Evolutionary conservation across 805 yeast species (phyloP), one percentile per base, ranked within the genome.

Genomic region (Jamesozyma piceae): DNA sequence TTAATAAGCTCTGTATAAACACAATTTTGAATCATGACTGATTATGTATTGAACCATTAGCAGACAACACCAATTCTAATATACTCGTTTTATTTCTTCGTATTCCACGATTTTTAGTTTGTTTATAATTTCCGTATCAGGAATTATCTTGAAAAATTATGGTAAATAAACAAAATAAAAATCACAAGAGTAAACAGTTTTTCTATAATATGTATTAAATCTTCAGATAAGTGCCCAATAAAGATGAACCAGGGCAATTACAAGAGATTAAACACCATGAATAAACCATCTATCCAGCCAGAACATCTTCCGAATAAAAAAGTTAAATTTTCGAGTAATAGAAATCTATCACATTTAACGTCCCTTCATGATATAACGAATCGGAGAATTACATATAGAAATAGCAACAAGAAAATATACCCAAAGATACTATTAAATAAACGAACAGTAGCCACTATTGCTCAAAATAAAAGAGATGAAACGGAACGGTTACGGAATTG

Each of bases 341-440:
- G 33, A 30, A 30, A 30, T 14, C 13, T 11, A 24, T 24, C 11
- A 11, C 28, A 24, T 8, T 24, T 11, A 24, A 24, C 33, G 15
- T 24, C 20, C 9, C 39, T 41, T 14, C 37, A 42, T 27, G 47
- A 44, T 32, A 44, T 44, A 3, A 44, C 47, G 5, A 44, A 44
- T 24, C 34, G 18, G 18, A 19, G 20, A 18, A 5, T 19, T 32
- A 29, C n/a, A 18, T 31, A 35, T 17, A 30, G 35, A 24, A 36
- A 38, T 2, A 4, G 14, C 15, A 22, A 24, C n/a, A 26, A 22
- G 2, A n/a, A 24, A 26, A 11, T 22, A 9, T 21, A 13, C 27
- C 21, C 22, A 10, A 19, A 6, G 3, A 29, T 20, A 19, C 40
- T 42, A 18, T 26, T 47, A 11, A 38, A 40, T 21, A 35, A 47